Base-by-base conservation (phyloP, 129 eudicot species). In the Sambucus nigra region DNA sequence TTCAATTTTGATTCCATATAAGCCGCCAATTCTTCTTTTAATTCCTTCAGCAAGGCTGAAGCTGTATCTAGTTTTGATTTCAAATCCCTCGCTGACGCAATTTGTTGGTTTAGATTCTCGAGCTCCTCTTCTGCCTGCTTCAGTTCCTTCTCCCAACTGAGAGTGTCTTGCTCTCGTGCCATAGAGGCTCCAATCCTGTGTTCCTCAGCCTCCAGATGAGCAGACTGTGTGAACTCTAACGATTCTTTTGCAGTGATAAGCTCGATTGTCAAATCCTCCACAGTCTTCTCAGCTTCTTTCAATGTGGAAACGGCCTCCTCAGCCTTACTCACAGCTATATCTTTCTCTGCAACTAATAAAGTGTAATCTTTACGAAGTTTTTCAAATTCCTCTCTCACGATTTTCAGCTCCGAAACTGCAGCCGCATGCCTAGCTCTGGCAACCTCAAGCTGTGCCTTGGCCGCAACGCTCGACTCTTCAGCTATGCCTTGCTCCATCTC, bases 401-500 rank as follows among this genome's bases (percentile, higher is more conserved):
- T 57, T 31, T 59, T 75, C 7, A 91, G 76, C 47, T 81, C 98
- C 0, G 87, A 57, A 57, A 89, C 63, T 11, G 97, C 86, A 27
- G 88, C 78, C 11, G 75, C 59, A 28, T 87, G 80, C 46, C 96
- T 63, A 22, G 88, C 73, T 67, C 71, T 70, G 38, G 97, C 95
- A 3, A 89, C 97, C 69, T 84, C 93, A n/a, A 89, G 80, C 74
- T 84, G 97, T 7, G 88, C 86, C 81, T 76, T 84, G 61, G 94
- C 94, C 0, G 95, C 95, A 53, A 76, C 68, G 59, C 95, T 85
- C 41, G 94, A 77, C 31, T 91, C 98, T 15, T 91, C 81, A 3
- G 94, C 86, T 56, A 91, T 86, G 31, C 98, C 98, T 72, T 86
- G 83, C 68, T 85, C 87, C 79, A 91, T 68, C 72, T 91, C 98